Conservation (phyloP, 108 stramenopile genomes). For the Discostella pseudostelligera region DNA sequence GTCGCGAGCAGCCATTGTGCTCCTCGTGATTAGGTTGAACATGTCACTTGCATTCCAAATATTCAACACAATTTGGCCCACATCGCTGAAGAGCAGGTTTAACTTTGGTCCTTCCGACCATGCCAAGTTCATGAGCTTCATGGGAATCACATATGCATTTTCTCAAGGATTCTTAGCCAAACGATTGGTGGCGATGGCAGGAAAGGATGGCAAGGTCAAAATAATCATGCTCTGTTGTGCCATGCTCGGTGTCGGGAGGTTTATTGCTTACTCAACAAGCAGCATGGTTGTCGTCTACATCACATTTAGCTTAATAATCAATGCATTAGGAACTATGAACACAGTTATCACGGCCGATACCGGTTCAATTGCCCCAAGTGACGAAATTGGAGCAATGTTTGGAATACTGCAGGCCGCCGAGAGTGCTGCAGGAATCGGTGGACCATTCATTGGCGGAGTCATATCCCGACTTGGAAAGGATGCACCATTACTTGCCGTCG, state of each 20-base stretch:
- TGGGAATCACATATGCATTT: constrained; percentile 78
- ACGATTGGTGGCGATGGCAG: constrained; percentile 46
- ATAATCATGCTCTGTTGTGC: constrained; percentile 59
- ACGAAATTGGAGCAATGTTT: constrained; percentile 76
- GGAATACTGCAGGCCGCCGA: constrained; percentile 73
- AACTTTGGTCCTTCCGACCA: constrained; percentile 78
- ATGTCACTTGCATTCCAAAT: constrained; percentile 84
- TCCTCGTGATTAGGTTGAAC: constrained; percentile 56
- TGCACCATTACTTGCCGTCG: constrained; percentile 64
- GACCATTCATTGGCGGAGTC: constrained; percentile 67
- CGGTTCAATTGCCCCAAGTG: constrained; percentile 56
- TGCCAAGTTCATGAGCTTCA: constrained; percentile 76
- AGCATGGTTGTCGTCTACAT: constrained; percentile 52
- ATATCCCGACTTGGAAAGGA: constrained; percentile 44
- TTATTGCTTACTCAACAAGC: constrained; percentile 61
- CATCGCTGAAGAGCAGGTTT: constrained; percentile 69
- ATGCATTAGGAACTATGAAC: constrained; percentile 73
- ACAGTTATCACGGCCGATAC: constrained; percentile 80
- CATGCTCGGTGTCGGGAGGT: constrained; percentile 57
- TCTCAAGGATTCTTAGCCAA: constrained; percentile 83
- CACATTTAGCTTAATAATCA: constrained; percentile 65
- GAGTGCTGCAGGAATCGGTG: constrained; percentile 73
- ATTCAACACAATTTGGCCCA: constrained; percentile 82
- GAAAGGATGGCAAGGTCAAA: constrained; percentile 42
- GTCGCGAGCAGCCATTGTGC: constrained; percentile 60